Evolutionary conservation across 371 early-diverging fungal genomes (phyloP).

Genomic region (Syncephalastrum contaminatum): DNA sequence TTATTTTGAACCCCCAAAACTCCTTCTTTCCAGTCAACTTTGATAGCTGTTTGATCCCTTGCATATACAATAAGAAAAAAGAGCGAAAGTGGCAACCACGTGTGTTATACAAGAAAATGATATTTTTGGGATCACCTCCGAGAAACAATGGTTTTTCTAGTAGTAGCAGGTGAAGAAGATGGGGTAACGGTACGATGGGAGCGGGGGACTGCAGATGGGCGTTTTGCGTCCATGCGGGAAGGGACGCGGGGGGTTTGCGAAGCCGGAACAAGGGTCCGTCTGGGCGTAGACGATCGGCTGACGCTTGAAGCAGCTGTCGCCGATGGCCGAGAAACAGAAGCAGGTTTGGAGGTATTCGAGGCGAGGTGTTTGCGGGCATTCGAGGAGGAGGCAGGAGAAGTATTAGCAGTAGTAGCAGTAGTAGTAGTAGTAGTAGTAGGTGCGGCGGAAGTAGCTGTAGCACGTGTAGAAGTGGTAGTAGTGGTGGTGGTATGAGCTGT

Average conservation of each 20-base stretch:
- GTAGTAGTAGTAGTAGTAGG: no score
- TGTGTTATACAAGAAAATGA: slow-evolving; percentile 3
- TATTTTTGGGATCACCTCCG: slow-evolving; percentile 2
- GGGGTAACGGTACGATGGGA: slow-evolving; percentile 3
- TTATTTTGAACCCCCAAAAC: neutral
- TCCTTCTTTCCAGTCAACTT: slow-evolving; percentile 2
- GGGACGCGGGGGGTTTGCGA: neutral
- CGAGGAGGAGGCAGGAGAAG: neutral
- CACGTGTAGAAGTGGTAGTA: neutral
- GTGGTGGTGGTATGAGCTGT: neutral
- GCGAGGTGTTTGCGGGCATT: neutral
- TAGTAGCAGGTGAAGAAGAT: neutral
- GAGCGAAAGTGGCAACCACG: slow-evolving; percentile 5
- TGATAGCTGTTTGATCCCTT: slow-evolving; percentile 13
- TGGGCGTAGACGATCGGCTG: no score
- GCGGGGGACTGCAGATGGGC: slow-evolving; percentile 10
- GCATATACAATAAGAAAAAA: slow-evolving; percentile 4
- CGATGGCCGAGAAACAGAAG: no score
- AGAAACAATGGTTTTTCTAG: neutral
- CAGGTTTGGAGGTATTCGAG: no score
- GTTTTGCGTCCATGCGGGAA: slow-evolving; percentile 8
- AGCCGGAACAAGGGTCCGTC: slow-evolving; percentile 7
- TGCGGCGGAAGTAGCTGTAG: neutral
- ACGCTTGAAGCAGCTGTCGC: no score
- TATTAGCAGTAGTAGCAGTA: neutral